Evolutionary conservation across 768 basidiomycete genomes (phyloP).

Genomic region (Tephrocybe sp.): DNA sequence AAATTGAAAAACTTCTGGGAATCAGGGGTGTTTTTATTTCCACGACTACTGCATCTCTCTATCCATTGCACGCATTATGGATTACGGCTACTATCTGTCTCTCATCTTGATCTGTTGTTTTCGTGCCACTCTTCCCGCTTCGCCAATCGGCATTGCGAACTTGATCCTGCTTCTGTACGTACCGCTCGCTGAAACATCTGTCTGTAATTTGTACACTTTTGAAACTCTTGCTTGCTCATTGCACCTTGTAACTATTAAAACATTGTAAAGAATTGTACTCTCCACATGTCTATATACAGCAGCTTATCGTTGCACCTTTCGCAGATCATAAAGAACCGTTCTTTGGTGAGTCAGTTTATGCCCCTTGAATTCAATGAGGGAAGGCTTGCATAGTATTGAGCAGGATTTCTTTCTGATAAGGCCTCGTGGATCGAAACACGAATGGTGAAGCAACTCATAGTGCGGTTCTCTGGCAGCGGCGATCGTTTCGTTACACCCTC

Average conservation of each 20-base stretch:
- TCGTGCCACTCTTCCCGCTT: not conserved
- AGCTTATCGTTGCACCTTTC: not conserved
- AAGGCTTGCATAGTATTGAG: not conserved
- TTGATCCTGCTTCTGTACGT: not conserved
- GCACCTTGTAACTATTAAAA: slow-evolving; percentile 8
- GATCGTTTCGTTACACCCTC: slow-evolving; percentile 6
- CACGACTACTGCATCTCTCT: not conserved
- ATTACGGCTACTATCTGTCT: not conserved
- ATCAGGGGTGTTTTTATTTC: not conserved
- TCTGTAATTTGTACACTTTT: not conserved
- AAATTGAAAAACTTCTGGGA: not conserved
- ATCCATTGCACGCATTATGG: too few relatives aligned
- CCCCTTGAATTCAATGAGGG: not conserved
- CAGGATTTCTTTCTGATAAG: not conserved
- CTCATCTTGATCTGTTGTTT: not conserved
- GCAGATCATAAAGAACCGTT: slow-evolving; percentile 1
- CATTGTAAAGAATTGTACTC: slow-evolving; percentile 8
- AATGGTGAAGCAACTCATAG: slow-evolving; percentile 2
- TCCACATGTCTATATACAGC: slow-evolving; percentile 9
- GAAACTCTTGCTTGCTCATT: not conserved
- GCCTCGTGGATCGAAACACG: slow-evolving; percentile 12
- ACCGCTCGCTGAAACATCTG: not conserved
- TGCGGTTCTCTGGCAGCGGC: slow-evolving; percentile 8
- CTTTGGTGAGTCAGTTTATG: slow-evolving; percentile 1
- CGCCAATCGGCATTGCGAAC: not conserved